These are phyloP conservation scores for Berberis thunbergii DNA, from an alignment of 164 flowering plant species.

Conservation along the genomic window DNA sequence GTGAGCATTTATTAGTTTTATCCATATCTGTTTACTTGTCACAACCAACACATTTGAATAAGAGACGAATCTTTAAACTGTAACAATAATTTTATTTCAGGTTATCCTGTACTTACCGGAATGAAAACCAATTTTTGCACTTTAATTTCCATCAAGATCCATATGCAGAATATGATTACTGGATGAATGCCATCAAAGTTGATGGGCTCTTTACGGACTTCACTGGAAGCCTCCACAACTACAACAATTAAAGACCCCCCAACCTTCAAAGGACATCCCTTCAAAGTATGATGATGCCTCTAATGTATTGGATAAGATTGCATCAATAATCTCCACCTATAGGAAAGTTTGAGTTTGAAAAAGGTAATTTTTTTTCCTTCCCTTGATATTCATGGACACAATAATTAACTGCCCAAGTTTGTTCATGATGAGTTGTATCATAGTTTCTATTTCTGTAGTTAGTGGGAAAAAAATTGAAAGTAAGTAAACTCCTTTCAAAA, in stretches of 20 bases:
- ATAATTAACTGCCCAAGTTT: too few relatives aligned
- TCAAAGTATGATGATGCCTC: constrained; percentile 20
- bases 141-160: constrained; percentile 77
- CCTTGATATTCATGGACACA: neutral
- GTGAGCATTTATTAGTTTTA: too few relatives aligned
- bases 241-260: constrained; percentile 54
- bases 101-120: constrained; percentile 86
- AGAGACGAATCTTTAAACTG: too few relatives aligned
- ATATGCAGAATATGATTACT: constrained; percentile 65
- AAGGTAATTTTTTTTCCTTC: neutral
- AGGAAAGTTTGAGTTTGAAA: neutral
- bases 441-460: too few relatives aligned
- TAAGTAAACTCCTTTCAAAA: too few relatives aligned
- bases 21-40: too few relatives aligned
- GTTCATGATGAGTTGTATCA: too few relatives aligned
- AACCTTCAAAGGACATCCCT: constrained; percentile 5
- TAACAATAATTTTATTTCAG: constrained; percentile 31
- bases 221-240: constrained; percentile 77
- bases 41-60: too few relatives aligned
- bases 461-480: too few relatives aligned
- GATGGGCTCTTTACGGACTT: constrained; percentile 96
- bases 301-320: constrained; percentile 43
- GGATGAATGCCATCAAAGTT: constrained; percentile 74
- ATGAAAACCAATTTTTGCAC: constrained; percentile 62
- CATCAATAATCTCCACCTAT: constrained; percentile 17